Evolutionary conservation across 2,329 filamentous ascomycete genomes (phyloP).

Genomic region (Lachnellula cervina): DNA sequence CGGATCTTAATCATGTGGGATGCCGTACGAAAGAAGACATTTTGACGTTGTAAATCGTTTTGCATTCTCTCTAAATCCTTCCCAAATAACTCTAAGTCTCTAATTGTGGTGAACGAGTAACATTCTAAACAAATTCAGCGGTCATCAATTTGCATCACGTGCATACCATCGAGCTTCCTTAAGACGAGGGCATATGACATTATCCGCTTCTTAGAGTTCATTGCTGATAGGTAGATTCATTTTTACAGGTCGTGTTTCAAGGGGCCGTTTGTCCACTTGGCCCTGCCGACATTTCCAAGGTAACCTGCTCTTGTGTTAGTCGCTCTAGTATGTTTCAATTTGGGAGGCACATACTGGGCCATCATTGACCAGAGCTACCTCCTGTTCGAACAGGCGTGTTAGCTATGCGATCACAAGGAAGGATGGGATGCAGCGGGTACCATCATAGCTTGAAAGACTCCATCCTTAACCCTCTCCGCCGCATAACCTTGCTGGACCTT

Average conservation of each 20-base stretch:
- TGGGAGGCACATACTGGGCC: constrained; percentile 50
- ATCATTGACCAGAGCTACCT: constrained; percentile 88
- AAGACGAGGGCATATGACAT: no score
- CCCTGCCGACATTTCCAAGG: constrained; percentile 28
- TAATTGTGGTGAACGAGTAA: no score
- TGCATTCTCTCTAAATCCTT: no score
- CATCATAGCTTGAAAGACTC: constrained; percentile 99
- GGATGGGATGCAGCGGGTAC: constrained; percentile 7
- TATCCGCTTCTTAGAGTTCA: no score
- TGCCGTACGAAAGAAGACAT: no score
- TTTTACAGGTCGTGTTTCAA: not conserved
- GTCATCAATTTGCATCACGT: no score
- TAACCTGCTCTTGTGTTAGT: constrained; percentile 23
- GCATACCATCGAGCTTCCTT: no score
- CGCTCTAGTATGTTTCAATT: not conserved
- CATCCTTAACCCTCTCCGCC: constrained; percentile 77
- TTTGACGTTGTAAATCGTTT: no score
- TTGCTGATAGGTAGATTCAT: no score
- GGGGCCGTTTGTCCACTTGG: constrained; percentile 12
- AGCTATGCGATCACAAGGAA: not conserved
- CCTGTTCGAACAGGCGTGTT: constrained; percentile 30
- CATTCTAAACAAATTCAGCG: no score
- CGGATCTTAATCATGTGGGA: no score
- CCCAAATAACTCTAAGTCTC: no score
- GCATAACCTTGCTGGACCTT: constrained; percentile 70